Percentiles rank a stretch among this genome's conserved stretches.
Evolutionary conservation across 2,329 filamentous ascomycete species (phyloP).

Genomic region (Coleophoma eucalyptorum): DNA sequence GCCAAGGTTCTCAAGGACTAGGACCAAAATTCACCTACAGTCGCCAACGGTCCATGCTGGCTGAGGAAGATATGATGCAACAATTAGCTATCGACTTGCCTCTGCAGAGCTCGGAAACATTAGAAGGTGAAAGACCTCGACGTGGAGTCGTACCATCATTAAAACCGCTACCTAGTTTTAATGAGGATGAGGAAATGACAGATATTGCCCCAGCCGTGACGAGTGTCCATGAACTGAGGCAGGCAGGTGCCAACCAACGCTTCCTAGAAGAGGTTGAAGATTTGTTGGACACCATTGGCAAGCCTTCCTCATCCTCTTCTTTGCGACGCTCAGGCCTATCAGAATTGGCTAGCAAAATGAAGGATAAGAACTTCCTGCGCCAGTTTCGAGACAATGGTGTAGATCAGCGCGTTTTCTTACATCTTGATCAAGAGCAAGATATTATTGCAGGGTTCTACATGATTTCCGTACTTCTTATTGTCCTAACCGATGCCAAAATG

Average conservation of each 20-base stretch:
- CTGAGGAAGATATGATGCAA: conserved; percentile 25
- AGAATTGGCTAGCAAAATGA: conserved; percentile 56
- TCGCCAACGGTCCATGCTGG: conserved; percentile 28
- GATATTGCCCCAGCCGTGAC: conserved; percentile 41
- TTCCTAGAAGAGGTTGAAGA: conserved; percentile 65
- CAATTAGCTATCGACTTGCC: conserved; percentile 25
- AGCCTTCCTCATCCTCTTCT: conserved; percentile 42
- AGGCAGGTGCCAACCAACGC: conserved; percentile 63
- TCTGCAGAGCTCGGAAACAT: conserved; percentile 8
- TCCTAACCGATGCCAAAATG: conserved; percentile 58
- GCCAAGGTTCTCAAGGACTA: conserved; percentile 20
- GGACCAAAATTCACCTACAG: conserved; percentile 29
- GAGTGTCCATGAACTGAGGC: conserved; percentile 62
- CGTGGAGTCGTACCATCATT: conserved; percentile 22
- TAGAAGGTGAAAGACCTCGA: conserved; percentile 14
- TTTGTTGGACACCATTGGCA: conserved; percentile 55
- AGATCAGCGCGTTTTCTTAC: conserved; percentile 63
- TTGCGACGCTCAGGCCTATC: conserved; percentile 55
- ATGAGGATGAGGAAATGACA: conserved; percentile 24
- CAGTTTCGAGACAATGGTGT: conserved; percentile 74
- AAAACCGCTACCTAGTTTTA: conserved; percentile 20
- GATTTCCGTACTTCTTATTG: conserved; percentile 56
- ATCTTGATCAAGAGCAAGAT: conserved; percentile 57
- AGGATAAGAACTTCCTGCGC: conserved; percentile 57
- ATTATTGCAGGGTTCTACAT: conserved; percentile 59